These are phyloP conservation scores for Coemansia sp. DNA, from an alignment of 192 early-diverging fungal genomes.

Conservation along the genomic window DNA sequence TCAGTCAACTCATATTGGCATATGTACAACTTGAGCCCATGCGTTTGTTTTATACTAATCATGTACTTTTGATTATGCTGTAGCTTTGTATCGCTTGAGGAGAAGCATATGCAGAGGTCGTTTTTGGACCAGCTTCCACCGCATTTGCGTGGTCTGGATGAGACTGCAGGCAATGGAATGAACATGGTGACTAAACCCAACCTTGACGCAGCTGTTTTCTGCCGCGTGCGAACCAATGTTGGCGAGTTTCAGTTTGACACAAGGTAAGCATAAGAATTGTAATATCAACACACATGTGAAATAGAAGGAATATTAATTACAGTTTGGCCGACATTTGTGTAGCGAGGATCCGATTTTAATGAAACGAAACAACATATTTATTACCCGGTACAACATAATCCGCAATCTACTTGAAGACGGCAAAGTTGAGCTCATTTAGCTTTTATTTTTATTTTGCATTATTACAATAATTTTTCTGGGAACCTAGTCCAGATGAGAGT, in stretches of 20 bases:
- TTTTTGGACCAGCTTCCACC: conserved; percentile 53
- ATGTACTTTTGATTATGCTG: not conserved
- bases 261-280: conserved; percentile 15
- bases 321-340: not conserved
- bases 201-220: conserved; percentile 49
- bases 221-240: conserved; percentile 37
- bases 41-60: too few relatives aligned
- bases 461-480: not conserved
- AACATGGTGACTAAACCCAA: conserved; percentile 47
- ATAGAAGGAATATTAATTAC: not conserved
- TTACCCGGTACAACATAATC: conserved; percentile 51
- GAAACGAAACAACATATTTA: conserved; percentile 50
- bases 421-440: conserved; percentile 50
- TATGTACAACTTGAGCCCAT: too few relatives aligned
- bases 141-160: conserved; percentile 37
- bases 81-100: conserved; percentile 37
- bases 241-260: conserved; percentile 53
- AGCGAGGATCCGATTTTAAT: conserved; percentile 52
- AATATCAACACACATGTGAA: not conserved
- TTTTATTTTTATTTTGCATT: not conserved
- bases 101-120: conserved; percentile 35
- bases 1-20: conserved; percentile 2
- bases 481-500: too few relatives aligned
- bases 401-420: conserved; percentile 42
- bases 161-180: conserved; percentile 30